Evolutionary conservation across 495 filamentous ascomycete genomes (phyloP).

Genomic region (Hypoxylon cercidicola): DNA sequence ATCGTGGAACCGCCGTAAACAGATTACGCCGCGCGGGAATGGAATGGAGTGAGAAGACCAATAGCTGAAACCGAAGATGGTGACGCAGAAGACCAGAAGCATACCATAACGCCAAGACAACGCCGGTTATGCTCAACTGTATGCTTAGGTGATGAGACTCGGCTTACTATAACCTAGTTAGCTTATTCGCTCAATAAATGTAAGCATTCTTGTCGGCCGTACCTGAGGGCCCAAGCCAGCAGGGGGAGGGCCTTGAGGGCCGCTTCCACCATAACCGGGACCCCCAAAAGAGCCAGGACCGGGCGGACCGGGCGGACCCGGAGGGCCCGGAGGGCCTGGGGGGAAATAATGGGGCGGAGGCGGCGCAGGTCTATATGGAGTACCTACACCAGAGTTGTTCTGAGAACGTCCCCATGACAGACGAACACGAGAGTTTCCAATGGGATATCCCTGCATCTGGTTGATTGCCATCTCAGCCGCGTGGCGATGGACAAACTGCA

Average conservation of each 20-base stretch:
- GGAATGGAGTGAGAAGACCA: constrained; percentile 31
- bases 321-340: constrained; percentile 64
- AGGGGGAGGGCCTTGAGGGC: constrained; percentile 43
- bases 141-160: constrained; percentile 24
- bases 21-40: constrained; percentile 21
- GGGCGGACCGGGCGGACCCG: constrained; percentile 64
- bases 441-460: constrained; percentile 99
- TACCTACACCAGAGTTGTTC: constrained; percentile 99
- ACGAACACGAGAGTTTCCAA: constrained; percentile 97
- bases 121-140: constrained; percentile 46
- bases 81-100: constrained; percentile 45
- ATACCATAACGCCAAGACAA: constrained; percentile 50
- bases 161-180: constrained; percentile 26
- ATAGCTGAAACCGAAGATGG: constrained; percentile 45
- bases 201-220: constrained; percentile 5
- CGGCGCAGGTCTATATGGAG: constrained; percentile 94
- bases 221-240: constrained; percentile 45
- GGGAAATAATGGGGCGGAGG: constrained; percentile 92
- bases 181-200: constrained; percentile 6
- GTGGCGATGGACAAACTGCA: constrained; percentile 99
- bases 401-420: constrained; percentile 97
- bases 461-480: constrained; percentile 99
- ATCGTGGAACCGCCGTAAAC: constrained; percentile 28
- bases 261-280: constrained; percentile 43
- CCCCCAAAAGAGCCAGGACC: constrained; percentile 44